phyloP scores from a whole-genome alignment of 2,329 filamentous ascomycete species.

The Aspergillus sp. region DNA sequence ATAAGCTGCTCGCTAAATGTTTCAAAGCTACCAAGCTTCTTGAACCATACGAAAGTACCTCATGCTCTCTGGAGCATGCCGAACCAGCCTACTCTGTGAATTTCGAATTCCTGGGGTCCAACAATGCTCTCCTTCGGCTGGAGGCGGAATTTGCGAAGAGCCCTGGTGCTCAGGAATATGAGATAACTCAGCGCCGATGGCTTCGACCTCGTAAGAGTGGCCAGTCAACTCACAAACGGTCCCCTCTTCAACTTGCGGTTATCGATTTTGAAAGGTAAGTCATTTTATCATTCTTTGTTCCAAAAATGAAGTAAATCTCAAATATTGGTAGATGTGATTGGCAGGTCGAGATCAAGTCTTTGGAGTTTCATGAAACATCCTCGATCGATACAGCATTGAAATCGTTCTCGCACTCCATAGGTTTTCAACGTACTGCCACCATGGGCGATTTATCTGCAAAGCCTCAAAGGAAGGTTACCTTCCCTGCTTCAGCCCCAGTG shows the following conservation, averaged over 20 bases:
- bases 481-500: constrained; percentile 21
- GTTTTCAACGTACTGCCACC: constrained; percentile 15
- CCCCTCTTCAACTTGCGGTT: constrained; percentile 31
- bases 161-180: constrained; percentile 25
- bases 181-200: constrained; percentile 31
- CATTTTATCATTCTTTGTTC: not conserved
- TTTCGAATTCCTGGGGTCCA: constrained; percentile 33
- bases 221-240: constrained; percentile 14
- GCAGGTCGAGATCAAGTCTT: constrained; percentile 36
- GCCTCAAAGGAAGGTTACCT: constrained; percentile 25
- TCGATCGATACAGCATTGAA: constrained; percentile 22
- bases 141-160: constrained; percentile 32
- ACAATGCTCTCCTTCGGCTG: constrained; percentile 29
- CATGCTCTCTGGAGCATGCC: constrained; percentile 15
- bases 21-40: constrained; percentile 23
- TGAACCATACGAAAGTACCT: constrained; percentile 17
- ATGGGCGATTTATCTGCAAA: constrained; percentile 17
- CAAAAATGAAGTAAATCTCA: constrained; percentile 2
- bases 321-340: constrained; percentile 31
- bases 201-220: constrained; percentile 22
- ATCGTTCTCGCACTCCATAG: constrained; percentile 24
- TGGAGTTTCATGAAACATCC: constrained; percentile 29
- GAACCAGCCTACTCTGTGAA: constrained; percentile 34
- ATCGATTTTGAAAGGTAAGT: constrained; percentile 33
- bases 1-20: constrained; percentile 25